Evolutionary conservation across 768 basidiomycete genomes (phyloP), one percentile per base, ranked within the genome.

Genomic region (Ramaria rubella): DNA sequence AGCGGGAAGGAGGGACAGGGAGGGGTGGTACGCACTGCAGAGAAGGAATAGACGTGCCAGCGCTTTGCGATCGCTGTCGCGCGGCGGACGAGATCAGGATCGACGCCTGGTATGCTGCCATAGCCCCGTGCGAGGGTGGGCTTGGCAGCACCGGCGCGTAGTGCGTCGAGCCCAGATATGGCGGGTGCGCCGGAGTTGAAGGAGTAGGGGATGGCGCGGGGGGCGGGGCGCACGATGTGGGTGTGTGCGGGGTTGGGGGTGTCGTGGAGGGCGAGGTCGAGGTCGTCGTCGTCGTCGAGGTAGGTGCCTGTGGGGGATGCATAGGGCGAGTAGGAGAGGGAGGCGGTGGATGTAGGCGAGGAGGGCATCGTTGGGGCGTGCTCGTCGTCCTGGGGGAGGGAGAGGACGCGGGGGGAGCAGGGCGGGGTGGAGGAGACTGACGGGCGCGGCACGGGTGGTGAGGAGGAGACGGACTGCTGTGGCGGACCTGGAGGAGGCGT

Each of bases 1-100:
- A 87, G 64, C 12, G 89, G 72, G 0, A 76, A 75, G 66, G 80
- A 6, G 69, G 38, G 27, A 27, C 8, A 21, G 2, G 4, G 27
- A 54, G 5, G 23, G 34, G 30, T 21, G 31, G 51, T 19, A 23
- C 52, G 24, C 9, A 54, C 52, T 21, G 46, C 23, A 8, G 55
- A 56, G 27, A 56, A 56, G 29, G 27, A n/a, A 17, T 56, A 45
- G 27, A 56, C 15, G 15, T 14, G 21, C 44, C 44, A 56, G 6
- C 43, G 23, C 7, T 49, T 33, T 15, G 44, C 55, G 31, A 46
- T 27, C 5, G 2, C 19, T 12, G 17, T 29, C 34, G 46, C 55
- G 15, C 26, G 9, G n/a, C 30, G 26, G 4, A 49, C 55, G 19
- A 56, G 46, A 1, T 56, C 55, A 1, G 19, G 9, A n/a, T 49